Percentiles rank a stretch among this genome's conserved stretches.
Evolutionary conservation across 2,329 filamentous ascomycete genomes (phyloP).

Genomic region (Penicillium sp.): DNA sequence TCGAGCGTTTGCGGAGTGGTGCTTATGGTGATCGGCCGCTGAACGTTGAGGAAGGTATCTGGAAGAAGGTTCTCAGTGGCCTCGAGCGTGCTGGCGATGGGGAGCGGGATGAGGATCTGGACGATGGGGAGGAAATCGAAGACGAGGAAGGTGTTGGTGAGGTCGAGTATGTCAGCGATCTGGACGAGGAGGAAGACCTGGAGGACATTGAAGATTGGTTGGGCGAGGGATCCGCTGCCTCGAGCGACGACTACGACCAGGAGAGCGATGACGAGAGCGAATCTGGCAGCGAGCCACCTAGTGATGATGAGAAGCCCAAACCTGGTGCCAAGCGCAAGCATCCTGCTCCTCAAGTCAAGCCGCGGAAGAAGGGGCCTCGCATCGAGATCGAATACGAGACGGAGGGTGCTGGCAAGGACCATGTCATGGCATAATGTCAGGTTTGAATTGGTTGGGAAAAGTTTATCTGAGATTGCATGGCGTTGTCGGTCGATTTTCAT

Average conservation of each 20-base stretch:
- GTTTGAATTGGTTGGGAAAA: conserved; percentile 16
- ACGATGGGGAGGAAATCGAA: conserved; percentile 75
- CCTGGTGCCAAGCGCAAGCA: conserved; percentile 55
- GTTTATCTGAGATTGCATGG: conserved; percentile 29
- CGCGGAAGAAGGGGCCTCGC: conserved; percentile 57
- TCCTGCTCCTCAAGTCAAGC: conserved; percentile 47
- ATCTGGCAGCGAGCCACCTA: conserved; percentile 37
- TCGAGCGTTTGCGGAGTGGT: conserved; percentile 83
- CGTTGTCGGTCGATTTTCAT: conserved; percentile 26
- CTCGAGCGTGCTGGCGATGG: conserved; percentile 84
- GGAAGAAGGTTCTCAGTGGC: conserved; percentile 92
- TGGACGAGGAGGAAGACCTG: conserved; percentile 70
- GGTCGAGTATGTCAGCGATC: conserved; percentile 89
- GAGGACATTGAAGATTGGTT: conserved; percentile 98
- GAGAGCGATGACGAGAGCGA: conserved; percentile 51
- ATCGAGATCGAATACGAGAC: conserved; percentile 76
- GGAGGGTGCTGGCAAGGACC: conserved; percentile 55
- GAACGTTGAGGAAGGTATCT: conserved; percentile 90
- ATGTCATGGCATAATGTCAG: conserved; percentile 36
- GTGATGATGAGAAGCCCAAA: conserved; percentile 44
- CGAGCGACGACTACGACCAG: conserved; percentile 43
- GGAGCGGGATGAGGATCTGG: conserved; percentile 75
- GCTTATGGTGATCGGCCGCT: conserved; percentile 91
- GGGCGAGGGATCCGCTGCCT: conserved; percentile 59
- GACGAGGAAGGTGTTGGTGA: conserved; percentile 67